Evolutionary conservation across 306 rosid species (phyloP).

Genomic region (Arachis stenosperma): DNA sequence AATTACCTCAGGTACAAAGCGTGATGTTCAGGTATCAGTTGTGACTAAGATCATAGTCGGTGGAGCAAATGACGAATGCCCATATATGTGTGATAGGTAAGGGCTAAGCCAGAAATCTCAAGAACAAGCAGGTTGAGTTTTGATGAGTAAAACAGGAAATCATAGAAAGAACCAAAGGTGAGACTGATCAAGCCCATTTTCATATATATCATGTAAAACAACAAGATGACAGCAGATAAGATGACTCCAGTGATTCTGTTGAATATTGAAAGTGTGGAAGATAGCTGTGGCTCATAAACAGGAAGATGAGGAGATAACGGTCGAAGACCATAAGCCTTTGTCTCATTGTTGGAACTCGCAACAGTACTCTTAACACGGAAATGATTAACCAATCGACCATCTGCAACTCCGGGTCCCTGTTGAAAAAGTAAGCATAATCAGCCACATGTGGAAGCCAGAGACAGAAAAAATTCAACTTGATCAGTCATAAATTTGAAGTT

Average conservation of each 20-base stretch:
- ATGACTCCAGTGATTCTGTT: constrained; percentile 51
- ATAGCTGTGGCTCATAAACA: constrained; percentile 55
- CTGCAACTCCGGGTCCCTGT: constrained; percentile 84
- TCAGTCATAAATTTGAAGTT: background rate
- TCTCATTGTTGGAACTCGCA: constrained; percentile 59
- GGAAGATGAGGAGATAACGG: constrained; percentile 63
- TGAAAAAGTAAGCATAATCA: constrained; percentile 29
- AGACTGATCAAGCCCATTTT: constrained; percentile 46
- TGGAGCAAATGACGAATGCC: constrained; percentile 43
- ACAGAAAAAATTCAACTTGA: constrained; percentile 23
- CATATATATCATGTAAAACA: constrained; percentile 45
- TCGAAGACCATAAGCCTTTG: constrained; percentile 50
- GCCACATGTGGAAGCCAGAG: constrained; percentile 12
- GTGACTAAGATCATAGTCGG: constrained; percentile 73
- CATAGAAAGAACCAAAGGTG: constrained; percentile 47
- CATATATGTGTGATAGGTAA: constrained; percentile 52
- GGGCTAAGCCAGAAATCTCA: constrained; percentile 52
- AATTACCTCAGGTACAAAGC: constrained; percentile 78
- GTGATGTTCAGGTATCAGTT: constrained; percentile 54
- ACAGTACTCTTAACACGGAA: constrained; percentile 70
- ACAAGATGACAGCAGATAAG: constrained; percentile 33
- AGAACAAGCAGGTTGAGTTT: constrained; percentile 46
- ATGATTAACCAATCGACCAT: constrained; percentile 69
- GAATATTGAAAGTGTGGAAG: constrained; percentile 49
- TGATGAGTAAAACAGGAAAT: constrained; percentile 49